Percentiles rank a stretch among this genome's conserved stretches.
Evolutionary conservation across 495 filamentous ascomycete species (phyloP).

Genomic region (Penicillium daleae): DNA sequence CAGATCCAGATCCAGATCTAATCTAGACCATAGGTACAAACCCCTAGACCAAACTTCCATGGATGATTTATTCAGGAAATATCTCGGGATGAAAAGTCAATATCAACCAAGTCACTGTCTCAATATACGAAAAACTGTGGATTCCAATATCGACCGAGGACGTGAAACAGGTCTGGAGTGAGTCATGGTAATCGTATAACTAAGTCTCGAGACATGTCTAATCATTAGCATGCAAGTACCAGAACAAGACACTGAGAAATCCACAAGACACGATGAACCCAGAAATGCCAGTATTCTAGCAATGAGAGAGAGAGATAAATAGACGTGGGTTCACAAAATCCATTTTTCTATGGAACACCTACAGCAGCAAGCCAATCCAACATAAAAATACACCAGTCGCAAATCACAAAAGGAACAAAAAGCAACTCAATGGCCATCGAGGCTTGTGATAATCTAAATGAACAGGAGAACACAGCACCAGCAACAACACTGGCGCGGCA

Average conservation of each 20-base stretch:
- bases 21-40: background rate
- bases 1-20: background rate
- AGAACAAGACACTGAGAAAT: background rate
- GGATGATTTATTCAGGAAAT: background rate
- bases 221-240: background rate
- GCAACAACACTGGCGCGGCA: background rate
- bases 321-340: background rate
- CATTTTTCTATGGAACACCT: background rate
- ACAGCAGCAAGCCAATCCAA: background rate
- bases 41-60: too few relatives aligned
- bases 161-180: background rate
- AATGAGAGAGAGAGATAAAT: background rate
- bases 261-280: background rate
- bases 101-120: background rate
- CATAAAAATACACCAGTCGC: background rate
- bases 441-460: slow-evolving; percentile 17
- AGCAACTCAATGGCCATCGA: slow-evolving; percentile 5
- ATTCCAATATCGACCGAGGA: background rate
- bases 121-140: background rate
- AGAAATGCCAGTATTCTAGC: background rate
- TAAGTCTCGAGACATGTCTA: background rate
- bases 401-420: background rate
- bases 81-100: background rate
- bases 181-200: background rate
- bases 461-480: slow-evolving; percentile 8